phyloP scores from a whole-genome alignment of 202 grass and related monocot genomes.

The Carex arenaria region DNA sequence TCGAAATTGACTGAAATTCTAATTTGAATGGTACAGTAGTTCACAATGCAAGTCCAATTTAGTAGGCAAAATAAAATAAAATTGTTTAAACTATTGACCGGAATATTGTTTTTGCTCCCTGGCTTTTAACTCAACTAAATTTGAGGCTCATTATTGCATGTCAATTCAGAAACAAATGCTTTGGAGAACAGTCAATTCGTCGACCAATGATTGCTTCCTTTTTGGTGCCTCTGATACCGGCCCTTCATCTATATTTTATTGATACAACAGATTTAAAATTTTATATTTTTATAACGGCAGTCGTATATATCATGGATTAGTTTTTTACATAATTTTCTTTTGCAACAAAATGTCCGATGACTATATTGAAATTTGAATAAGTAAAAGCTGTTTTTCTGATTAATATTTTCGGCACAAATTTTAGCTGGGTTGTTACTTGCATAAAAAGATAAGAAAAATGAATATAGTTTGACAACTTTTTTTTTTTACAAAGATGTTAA shows the following conservation, averaged over 20 bases:
- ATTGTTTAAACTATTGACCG: background rate
- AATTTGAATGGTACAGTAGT: background rate
- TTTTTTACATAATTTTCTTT: too few relatives aligned
- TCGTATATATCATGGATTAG: too few relatives aligned
- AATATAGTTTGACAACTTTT: too few relatives aligned
- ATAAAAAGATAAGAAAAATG: too few relatives aligned
- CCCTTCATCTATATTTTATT: background rate
- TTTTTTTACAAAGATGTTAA: too few relatives aligned
- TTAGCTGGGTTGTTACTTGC: too few relatives aligned
- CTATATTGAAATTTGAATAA: background rate
- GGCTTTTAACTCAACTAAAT: background rate
- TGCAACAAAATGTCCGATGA: background rate
- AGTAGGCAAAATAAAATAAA: background rate
- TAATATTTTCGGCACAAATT: background rate
- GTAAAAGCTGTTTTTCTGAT: background rate
- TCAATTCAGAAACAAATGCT: conserved; percentile 9
- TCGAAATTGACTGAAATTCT: background rate
- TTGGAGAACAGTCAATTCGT: background rate
- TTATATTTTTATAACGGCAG: background rate
- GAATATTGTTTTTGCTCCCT: background rate
- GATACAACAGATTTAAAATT: background rate
- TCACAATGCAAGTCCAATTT: background rate
- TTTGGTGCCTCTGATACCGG: background rate
- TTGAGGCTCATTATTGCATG: conserved; percentile 1
- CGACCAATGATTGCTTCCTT: background rate